Base-by-base conservation (phyloP, 2,329 filamentous ascomycete genomes). In the Neospermospora avenae region DNA sequence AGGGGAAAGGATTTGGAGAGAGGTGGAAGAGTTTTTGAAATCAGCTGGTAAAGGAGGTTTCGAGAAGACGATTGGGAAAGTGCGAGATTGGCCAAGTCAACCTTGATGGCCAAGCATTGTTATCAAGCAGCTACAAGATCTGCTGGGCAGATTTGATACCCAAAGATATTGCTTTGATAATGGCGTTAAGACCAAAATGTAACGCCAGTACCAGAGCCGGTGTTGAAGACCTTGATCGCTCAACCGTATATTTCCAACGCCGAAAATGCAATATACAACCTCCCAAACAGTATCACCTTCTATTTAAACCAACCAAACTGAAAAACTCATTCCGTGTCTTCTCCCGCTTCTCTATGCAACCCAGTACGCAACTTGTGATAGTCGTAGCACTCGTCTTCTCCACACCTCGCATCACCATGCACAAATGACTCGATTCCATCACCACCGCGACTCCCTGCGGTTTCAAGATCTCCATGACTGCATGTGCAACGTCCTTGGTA, bases 371-470 rank as follows among this genome's bases (percentile, higher is more conserved):
- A 78, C 92, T 97, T 18, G 95, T 99, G 39, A 96, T 95, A 6
- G 95, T 98, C 18, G 84, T 89, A 54, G 90, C 87, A 42, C 82
- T 84, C 0, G 91, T 92, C 81, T 99, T 97, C 74, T 97, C 85
- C 10, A 99, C 93, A n/a, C 95, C 95, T 49, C 95, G 86, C 93
- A 97, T 98, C 16, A 96, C 92, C 93, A 98, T 99, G 80, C 95
- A 99, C 49, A 98, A 80, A 77, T 99, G 95, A 71, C 86, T 93
- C 14, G 91, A 96, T 73, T 99, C 95, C 88, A 99, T 96, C 61
- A 99, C 93, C 2, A 99, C 95, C 20, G 91, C 93, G 1, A 99
- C 93, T 49, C 95, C 95, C 72, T 96, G 91, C 2, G 95, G 95
- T 74, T 96, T 89, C 51, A 99, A 81, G 13, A 98, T 87, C 71